Evolutionary conservation across 2,329 filamentous ascomycete genomes (phyloP).

Genomic region (Pleomassaria siparia): DNA sequence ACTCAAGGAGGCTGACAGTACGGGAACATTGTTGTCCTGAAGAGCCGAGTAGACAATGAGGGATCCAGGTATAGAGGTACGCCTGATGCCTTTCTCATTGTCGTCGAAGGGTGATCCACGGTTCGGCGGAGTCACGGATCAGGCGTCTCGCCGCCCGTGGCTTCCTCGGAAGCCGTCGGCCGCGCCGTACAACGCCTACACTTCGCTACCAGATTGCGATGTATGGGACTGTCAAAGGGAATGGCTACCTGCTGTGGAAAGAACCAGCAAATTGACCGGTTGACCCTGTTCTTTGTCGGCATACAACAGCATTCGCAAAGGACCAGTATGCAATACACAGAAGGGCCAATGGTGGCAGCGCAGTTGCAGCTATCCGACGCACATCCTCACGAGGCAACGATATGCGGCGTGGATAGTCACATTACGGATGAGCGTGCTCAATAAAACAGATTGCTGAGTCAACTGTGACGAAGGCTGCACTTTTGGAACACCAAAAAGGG

Average conservation of each 20-base stretch:
- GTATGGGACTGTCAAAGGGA: not conserved
- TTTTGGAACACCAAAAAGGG: constrained; percentile 9
- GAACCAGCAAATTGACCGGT: not conserved
- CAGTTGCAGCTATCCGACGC: constrained; percentile 2
- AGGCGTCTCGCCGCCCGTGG: constrained; percentile 11
- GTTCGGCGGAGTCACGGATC: constrained; percentile 14
- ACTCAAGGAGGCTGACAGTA: constrained; percentile 6
- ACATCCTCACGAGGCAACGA: constrained; percentile 9
- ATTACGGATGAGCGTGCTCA: constrained; percentile 2
- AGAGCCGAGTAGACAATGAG: not conserved
- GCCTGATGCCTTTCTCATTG: constrained; percentile 4
- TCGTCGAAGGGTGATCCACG: constrained; percentile 11
- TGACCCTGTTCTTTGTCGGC: not conserved
- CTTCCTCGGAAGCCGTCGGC: constrained; percentile 30
- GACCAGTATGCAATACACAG: not conserved
- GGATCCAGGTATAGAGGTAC: not conserved
- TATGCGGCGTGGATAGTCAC: constrained; percentile 1
- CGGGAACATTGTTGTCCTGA: not conserved
- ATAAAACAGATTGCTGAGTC: constrained; percentile 4
- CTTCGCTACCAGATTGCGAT: constrained; percentile 30
- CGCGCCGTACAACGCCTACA: constrained; percentile 33
- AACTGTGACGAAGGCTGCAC: constrained; percentile 6
- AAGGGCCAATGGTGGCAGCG: not conserved
- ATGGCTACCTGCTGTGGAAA: not conserved
- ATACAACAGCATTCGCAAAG: not conserved